Base-by-base conservation (phyloP, 2,329 filamentous ascomycete species). In the Rosellinia necatrix region DNA sequence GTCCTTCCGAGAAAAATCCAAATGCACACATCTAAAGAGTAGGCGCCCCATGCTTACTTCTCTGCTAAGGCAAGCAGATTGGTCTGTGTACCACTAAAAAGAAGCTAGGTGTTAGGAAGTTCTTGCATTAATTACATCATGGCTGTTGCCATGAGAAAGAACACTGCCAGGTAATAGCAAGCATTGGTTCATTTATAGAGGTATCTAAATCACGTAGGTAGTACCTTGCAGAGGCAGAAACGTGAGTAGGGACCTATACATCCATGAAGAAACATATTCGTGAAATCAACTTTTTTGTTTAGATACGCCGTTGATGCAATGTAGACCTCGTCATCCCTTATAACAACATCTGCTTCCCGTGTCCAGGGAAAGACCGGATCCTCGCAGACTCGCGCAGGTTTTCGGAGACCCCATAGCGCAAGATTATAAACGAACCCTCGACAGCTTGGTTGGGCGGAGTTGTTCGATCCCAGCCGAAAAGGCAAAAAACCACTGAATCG, bases 231-330 rank as follows among this genome's bases (percentile, higher is more conserved):
- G 19, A 17, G 34, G 30, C 15, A 49, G 25, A n/a, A n/a, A n/a
- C n/a, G n/a, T 43, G 25, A 25, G 49, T 30, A 46, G 27, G 19
- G 24, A 30, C 30, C 10, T 22, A 17, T 19, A 40, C 49, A 53
- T 41, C 22, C 15, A 46, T 8, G 25, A 59, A 19, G 47, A 54
- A 34, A 52, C 12, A 10, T 21, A 12, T 40, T 51, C 50, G 46
- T 48, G 25, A 53, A 57, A 38, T 24, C 60, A 66, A 69, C 71
- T 76, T 74, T 73, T 71, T 63, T n/a, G n/a, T n/a, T n/a, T n/a
- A n/a, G 21, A 60, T 74, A 77, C 78, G 78, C 79, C 77, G 69
- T 69, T 71, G 67, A 80, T 79, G 77, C 78, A 80, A 77, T 76
- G 72, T 69, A 76, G 74, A 74, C 74, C 76, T 77, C 76, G 71